Percentiles rank a stretch among this genome's conserved stretches.
These are phyloP conservation scores for Puccinia triticina DNA, from an alignment of 1,284 basidiomycete species.

Conservation along the genomic window DNA sequence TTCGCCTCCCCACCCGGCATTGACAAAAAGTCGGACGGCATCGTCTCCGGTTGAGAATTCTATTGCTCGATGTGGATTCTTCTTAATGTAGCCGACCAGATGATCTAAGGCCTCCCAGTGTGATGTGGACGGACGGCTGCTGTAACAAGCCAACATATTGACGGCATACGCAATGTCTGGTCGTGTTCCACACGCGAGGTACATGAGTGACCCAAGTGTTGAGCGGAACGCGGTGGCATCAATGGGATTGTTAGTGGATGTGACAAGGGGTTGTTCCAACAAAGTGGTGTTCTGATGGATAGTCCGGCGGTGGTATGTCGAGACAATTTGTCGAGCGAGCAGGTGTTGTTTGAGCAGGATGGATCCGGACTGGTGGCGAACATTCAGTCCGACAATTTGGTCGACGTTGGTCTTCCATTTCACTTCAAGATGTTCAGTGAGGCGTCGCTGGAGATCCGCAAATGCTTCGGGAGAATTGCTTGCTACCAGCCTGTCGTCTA, in stretches of 20 bases:
- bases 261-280: not conserved
- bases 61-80: not conserved
- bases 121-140: too few species aligned
- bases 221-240: not conserved
- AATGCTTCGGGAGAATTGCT: not conserved
- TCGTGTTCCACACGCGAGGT: not conserved
- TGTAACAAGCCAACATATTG: not conserved
- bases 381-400: constrained; percentile 17
- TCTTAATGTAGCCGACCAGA: not conserved
- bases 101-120: constrained; percentile 19
- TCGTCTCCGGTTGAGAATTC: too few species aligned
- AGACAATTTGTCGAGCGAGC: not conserved
- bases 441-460: not conserved
- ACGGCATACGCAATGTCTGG: constrained; percentile 12
- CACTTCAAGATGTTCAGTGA: not conserved
- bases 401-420: not conserved
- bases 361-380: not conserved
- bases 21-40: not conserved
- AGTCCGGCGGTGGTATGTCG: not conserved
- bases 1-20: constrained; percentile 28
- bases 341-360: not conserved
- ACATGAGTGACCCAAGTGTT: not conserved
- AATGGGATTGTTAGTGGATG: not conserved
- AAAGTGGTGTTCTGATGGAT: not conserved
- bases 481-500: constrained; percentile 16